phyloP scores from a whole-genome alignment of 352 stramenopile genomes.

The Hyaloperonospora arabidopsidis region DNA sequence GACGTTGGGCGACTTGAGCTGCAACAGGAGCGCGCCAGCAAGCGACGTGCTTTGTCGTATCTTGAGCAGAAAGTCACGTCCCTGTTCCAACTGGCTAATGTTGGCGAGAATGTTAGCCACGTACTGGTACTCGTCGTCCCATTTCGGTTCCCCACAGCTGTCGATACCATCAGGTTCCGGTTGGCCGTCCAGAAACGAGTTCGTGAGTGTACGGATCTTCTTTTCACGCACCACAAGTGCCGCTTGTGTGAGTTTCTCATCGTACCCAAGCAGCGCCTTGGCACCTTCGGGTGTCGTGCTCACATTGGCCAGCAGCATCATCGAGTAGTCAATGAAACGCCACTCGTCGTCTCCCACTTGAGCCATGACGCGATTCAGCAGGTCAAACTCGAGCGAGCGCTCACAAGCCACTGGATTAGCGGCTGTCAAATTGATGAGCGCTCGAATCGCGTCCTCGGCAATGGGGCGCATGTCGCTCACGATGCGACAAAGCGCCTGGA shows the following conservation, averaged over 20 bases:
- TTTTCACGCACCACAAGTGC: constrained; percentile 58
- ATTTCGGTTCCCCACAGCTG: constrained; percentile 60
- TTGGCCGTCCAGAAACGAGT: constrained; percentile 59
- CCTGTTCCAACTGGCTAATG: constrained; percentile 77
- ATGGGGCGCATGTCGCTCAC: constrained; percentile 81
- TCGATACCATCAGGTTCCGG: constrained; percentile 74
- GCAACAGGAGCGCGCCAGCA: constrained; percentile 51
- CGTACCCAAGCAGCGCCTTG: constrained; percentile 56
- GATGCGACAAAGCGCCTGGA: constrained; percentile 70
- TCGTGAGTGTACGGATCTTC: constrained; percentile 74
- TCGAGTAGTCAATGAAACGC: constrained; percentile 75
- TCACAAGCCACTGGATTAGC: constrained; percentile 59
- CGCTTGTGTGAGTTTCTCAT: constrained; percentile 37
- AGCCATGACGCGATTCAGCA: constrained; percentile 83
- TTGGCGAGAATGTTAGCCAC: constrained; percentile 82
- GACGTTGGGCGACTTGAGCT: constrained; percentile 77
- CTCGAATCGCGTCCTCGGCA: constrained; percentile 79
- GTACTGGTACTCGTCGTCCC: constrained; percentile 86
- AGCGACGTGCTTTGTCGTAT: constrained; percentile 60
- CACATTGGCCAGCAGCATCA: constrained; percentile 85
- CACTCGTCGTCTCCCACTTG: constrained; percentile 79
- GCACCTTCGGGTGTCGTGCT: constrained; percentile 62
- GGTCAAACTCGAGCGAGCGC: constrained; percentile 65
- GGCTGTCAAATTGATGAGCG: constrained; percentile 80
- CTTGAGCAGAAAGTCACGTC: constrained; percentile 69